These are phyloP conservation scores for Penicillium flavigenum DNA, from an alignment of 495 filamentous ascomycete species.

Conservation along the genomic window DNA sequence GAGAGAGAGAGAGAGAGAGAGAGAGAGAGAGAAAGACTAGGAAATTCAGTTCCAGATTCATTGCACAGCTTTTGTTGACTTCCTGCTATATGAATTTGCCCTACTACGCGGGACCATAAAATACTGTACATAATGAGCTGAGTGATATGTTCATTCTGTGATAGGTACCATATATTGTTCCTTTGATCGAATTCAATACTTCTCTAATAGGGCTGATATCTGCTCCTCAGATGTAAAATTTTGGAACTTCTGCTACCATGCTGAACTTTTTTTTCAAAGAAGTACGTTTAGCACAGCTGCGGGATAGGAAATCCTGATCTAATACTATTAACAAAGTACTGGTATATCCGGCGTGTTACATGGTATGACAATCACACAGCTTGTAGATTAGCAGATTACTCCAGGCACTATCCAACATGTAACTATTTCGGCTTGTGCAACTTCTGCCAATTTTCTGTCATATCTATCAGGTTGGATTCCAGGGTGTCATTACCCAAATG, in stretches of 20 bases:
- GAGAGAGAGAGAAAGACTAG: too few species aligned
- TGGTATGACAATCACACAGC: not conserved
- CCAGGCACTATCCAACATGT: not conserved
- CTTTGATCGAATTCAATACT: too few species aligned
- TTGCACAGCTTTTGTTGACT: too few species aligned
- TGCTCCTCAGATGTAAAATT: not conserved
- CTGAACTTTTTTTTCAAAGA: not conserved
- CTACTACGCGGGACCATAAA: too few species aligned
- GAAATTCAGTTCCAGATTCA: too few species aligned
- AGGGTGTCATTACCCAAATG: not conserved
- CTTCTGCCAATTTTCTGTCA: not conserved
- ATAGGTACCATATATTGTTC: too few species aligned
- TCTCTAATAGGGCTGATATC: not conserved
- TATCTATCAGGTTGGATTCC: not conserved
- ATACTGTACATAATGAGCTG: too few species aligned
- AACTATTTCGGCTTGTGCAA: not conserved
- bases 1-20: too few species aligned
- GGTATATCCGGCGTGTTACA: not conserved
- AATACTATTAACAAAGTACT: not conserved
- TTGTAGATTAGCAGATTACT: too few species aligned
- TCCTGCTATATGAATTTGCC: too few species aligned
- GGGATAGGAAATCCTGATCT: not conserved
- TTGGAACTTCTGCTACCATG: not conserved
- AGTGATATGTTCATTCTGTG: too few species aligned
- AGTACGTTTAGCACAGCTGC: not conserved